These are phyloP conservation scores for Trichoderma reesei DNA, from an alignment of 495 filamentous ascomycete genomes.

Conservation along the genomic window DNA sequence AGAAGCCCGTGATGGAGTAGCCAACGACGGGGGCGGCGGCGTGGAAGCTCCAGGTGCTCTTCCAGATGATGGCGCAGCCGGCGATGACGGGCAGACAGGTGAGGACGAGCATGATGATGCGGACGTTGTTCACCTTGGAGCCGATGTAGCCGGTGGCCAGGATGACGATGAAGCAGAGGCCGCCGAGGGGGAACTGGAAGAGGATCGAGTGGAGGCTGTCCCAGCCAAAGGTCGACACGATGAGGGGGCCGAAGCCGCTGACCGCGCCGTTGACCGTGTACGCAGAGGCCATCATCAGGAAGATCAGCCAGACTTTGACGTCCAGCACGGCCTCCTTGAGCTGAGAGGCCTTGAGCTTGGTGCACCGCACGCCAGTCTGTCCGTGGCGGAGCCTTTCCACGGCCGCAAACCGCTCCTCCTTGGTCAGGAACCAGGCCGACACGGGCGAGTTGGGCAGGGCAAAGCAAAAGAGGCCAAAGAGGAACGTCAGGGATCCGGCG, in stretches of 20 bases:
- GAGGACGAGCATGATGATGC: constrained; percentile 50
- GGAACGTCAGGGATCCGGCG: constrained; percentile 51
- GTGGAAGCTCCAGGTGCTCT: constrained; percentile 51
- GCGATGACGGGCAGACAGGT: constrained; percentile 65
- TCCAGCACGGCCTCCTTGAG: constrained; percentile 47
- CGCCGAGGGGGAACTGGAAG: constrained; percentile 64
- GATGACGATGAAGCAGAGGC: constrained; percentile 52
- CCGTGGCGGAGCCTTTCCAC: constrained; percentile 47
- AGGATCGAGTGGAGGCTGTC: constrained; percentile 55
- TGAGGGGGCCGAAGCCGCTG: constrained; percentile 65
- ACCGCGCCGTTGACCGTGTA: constrained; percentile 69
- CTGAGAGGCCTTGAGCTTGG: constrained; percentile 50
- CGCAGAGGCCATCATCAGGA: constrained; percentile 47
- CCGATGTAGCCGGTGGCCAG: constrained; percentile 54
- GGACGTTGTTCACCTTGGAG: constrained; percentile 49
- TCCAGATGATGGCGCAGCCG: constrained; percentile 68
- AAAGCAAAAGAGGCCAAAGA: constrained; percentile 57
- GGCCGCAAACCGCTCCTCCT: constrained; percentile 43
- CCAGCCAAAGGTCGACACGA: constrained; percentile 67
- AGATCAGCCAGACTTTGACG: constrained; percentile 54
- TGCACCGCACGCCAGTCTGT: constrained; percentile 51
- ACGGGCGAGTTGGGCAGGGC: constrained; percentile 49
- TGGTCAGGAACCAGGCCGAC: constrained; percentile 43
- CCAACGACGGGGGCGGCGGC: constrained; percentile 55
- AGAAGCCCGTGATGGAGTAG: constrained; percentile 62